phyloP scores from a whole-genome alignment of 2,329 filamentous ascomycete genomes.

The Trichoderma afroharzianum region DNA sequence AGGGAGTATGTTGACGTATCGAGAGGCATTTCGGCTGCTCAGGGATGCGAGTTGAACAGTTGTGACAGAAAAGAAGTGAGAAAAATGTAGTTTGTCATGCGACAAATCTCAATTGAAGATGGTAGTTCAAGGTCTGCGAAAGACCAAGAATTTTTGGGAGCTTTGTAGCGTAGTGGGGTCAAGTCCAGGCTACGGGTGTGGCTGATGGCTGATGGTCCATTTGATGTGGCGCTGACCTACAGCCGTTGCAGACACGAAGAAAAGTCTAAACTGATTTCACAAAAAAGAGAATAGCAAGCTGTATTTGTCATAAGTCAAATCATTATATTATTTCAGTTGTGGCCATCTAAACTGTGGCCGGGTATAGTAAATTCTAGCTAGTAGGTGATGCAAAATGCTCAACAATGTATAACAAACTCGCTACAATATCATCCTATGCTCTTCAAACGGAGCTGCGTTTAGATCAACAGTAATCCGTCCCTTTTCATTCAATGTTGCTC shows the following conservation, averaged over 20 bases:
- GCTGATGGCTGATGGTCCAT: not conserved
- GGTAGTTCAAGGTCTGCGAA: not conserved
- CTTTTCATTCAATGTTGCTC: slow-evolving; percentile 32
- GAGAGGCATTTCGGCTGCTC: slow-evolving; percentile 66
- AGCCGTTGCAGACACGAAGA: not conserved
- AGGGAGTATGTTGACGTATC: slow-evolving; percentile 90
- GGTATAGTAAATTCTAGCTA: not conserved
- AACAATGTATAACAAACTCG: not conserved
- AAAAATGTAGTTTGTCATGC: not conserved
- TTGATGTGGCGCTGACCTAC: slow-evolving; percentile 1
- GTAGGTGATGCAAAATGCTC: not conserved
- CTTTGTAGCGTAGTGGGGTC: slow-evolving; percentile 12
- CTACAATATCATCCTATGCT: slow-evolving; percentile 39
- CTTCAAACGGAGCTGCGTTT: slow-evolving; percentile 37
- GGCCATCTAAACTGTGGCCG: not conserved
- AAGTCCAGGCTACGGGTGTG: slow-evolving; percentile 4
- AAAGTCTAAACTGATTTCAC: not conserved
- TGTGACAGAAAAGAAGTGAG: too few relatives aligned
- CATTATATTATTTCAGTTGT: not conserved
- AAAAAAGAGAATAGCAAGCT: not conserved
- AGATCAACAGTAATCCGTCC: slow-evolving; percentile 35
- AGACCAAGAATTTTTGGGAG: slow-evolving; percentile 16
- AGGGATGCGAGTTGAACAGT: not conserved
- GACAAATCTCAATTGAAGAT: not conserved
- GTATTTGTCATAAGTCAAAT: not conserved